Conservation (phyloP, 169 alveolate genomes). For the Cryptosporidium parvum region DNA sequence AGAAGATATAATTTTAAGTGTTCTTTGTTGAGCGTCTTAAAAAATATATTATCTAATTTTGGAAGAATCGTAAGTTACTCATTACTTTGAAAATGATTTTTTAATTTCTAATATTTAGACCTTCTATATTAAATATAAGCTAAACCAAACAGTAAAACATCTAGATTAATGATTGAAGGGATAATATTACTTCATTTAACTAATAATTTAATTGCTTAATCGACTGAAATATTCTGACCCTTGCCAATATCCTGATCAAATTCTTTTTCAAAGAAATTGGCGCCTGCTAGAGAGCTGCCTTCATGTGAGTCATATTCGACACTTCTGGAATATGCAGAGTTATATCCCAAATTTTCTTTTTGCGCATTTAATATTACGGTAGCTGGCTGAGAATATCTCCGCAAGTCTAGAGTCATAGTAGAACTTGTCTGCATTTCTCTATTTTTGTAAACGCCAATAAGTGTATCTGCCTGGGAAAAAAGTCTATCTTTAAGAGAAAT, state of each 20-base stretch:
- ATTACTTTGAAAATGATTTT: not conserved
- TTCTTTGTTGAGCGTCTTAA: constrained; percentile 12
- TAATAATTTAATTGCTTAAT: not conserved
- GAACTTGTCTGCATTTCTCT: constrained; percentile 81
- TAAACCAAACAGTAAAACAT: not conserved
- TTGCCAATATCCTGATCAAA: not conserved
- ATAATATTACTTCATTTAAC: not conserved
- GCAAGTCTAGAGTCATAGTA: constrained; percentile 82
- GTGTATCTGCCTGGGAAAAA: constrained; percentile 86
- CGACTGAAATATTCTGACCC: not conserved
- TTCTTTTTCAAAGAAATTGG: not conserved
- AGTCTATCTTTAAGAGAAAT: constrained; percentile 89
- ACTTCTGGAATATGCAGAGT: constrained; percentile 21
- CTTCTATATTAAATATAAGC: constrained; percentile 26
- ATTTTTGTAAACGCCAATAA: constrained; percentile 86
- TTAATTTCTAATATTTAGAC: constrained; percentile 11
- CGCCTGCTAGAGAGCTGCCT: not conserved
- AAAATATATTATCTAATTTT: constrained; percentile 23
- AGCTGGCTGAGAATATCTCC: constrained; percentile 3
- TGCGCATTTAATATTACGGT: not conserved
- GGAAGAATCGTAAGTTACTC: constrained; percentile 61
- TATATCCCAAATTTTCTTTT: not conserved
- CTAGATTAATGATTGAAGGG: no score
- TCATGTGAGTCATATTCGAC: constrained; percentile 17
- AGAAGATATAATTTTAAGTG: constrained; percentile 12